Evolutionary conservation across 805 yeast genomes (phyloP).

Genomic region (Yamadazyma nakazawae): DNA sequence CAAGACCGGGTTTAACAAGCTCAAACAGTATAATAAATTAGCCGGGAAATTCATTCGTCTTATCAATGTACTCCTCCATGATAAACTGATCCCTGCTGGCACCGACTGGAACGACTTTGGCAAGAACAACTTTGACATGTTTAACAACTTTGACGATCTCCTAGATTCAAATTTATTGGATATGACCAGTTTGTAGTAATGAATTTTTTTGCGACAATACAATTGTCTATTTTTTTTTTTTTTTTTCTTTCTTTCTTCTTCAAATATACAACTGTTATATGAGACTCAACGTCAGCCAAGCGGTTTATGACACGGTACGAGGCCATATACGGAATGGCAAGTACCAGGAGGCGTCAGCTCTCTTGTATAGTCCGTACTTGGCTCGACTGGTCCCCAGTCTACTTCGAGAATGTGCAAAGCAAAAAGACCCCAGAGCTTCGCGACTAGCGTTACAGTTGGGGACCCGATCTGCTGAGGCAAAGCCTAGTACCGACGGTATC

Average conservation of each 20-base stretch:
- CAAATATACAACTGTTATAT: too few species aligned
- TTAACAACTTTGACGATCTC: conserved; percentile 15
- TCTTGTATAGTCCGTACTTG: neutral
- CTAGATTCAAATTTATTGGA: conserved; percentile 9
- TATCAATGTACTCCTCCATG: conserved; percentile 15
- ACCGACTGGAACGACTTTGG: conserved; percentile 10
- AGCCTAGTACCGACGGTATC: neutral
- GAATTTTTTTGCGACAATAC: neutral
- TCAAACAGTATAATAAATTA: conserved; percentile 16
- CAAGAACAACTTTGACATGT: conserved; percentile 13
- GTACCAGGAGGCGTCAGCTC: neutral
- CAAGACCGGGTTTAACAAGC: conserved; percentile 8
- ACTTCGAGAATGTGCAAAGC: neutral
- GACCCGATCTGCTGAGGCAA: neutral
- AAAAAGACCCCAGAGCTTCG: neutral
- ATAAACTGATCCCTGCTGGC: conserved; percentile 9
- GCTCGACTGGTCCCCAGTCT: neutral
- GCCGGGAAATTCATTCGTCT: conserved; percentile 19
- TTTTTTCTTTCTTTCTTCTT: too few species aligned
- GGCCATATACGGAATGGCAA: neutral
- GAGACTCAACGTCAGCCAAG: neutral
- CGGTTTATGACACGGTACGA: neutral
- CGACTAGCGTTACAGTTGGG: neutral
- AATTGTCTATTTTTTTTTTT: too few species aligned
- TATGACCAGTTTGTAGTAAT: neutral